Evolutionary conservation across 1,284 basidiomycete species (phyloP).

Genomic region (Amylostereum chailletii): DNA sequence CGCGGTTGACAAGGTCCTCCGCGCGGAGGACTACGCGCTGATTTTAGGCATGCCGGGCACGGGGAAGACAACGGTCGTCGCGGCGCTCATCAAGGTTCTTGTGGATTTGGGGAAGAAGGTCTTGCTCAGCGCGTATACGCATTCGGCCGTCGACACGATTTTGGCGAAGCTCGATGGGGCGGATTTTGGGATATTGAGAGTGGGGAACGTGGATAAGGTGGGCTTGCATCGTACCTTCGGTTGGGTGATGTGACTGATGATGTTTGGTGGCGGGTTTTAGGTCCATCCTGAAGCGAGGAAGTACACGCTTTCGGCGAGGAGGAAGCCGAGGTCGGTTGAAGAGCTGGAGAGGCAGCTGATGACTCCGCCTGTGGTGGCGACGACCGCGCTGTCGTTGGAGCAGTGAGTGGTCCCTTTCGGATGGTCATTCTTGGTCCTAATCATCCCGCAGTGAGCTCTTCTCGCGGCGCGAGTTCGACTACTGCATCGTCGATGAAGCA

Average conservation of each 20-base stretch:
- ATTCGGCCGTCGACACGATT: slow-evolving; percentile 96
- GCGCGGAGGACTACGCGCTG: slow-evolving; percentile 84
- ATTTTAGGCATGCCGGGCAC: slow-evolving; percentile 98
- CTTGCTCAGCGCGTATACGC: slow-evolving; percentile 88
- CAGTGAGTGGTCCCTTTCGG: slow-evolving; percentile 51
- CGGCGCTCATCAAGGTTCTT: slow-evolving; percentile 76
- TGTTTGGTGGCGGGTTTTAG: slow-evolving; percentile 26
- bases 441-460: slow-evolving; percentile 66
- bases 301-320: slow-evolving; percentile 56
- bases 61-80: slow-evolving; percentile 94
- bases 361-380: slow-evolving; percentile 88
- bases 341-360: slow-evolving; percentile 77
- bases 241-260: background rate
- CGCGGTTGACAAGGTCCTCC: slow-evolving; percentile 71
- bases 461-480: slow-evolving; percentile 81
- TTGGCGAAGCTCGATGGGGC: slow-evolving; percentile 67
- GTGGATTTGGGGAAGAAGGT: slow-evolving; percentile 82
- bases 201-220: slow-evolving; percentile 92
- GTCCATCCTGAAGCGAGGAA: slow-evolving; percentile 72
- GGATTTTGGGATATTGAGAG: slow-evolving; percentile 70
- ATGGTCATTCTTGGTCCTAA: background rate
- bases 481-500: slow-evolving; percentile 97
- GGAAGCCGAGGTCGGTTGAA: slow-evolving; percentile 54
- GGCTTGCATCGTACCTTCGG: slow-evolving; percentile 14
- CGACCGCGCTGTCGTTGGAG: slow-evolving; percentile 89